phyloP scores from a whole-genome alignment of 257 asterid genomes.

The Solanum piurae region DNA sequence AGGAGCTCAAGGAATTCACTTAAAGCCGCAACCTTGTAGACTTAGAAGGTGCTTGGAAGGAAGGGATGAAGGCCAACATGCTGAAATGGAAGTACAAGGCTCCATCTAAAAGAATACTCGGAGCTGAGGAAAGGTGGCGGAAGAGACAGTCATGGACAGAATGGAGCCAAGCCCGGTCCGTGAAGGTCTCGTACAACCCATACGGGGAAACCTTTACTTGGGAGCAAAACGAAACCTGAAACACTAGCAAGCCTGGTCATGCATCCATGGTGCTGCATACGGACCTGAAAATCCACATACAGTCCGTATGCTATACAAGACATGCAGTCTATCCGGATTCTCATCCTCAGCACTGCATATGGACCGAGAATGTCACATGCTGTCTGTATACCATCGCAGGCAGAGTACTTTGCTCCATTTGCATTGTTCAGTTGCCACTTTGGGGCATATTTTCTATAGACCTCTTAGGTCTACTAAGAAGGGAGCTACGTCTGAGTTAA shows the following conservation, averaged over 20 bases:
- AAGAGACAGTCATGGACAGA: not conserved
- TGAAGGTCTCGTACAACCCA: not conserved
- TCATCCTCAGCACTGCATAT: not conserved
- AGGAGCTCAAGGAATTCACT: not conserved
- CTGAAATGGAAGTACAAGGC: not conserved
- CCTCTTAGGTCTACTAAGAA: not conserved
- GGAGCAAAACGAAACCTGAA: not conserved
- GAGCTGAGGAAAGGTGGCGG: not conserved
- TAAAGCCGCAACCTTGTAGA: not conserved
- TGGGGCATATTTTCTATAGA: not conserved
- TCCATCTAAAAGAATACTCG: not conserved
- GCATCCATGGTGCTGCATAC: not conserved
- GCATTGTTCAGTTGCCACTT: not conserved
- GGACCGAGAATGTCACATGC: not conserved
- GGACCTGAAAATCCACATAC: not conserved
- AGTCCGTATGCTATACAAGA: not conserved
- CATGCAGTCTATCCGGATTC: not conserved
- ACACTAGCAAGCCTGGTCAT: not conserved
- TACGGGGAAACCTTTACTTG: not conserved
- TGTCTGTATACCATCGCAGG: not conserved
- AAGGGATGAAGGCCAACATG: not conserved
- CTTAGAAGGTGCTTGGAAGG: not conserved
- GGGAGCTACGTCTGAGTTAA: no score
- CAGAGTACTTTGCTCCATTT: not conserved
- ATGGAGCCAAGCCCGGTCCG: not conserved